Evolutionary conservation across 1,284 basidiomycete species (phyloP).

Genomic region (Prillingera fragicola): DNA sequence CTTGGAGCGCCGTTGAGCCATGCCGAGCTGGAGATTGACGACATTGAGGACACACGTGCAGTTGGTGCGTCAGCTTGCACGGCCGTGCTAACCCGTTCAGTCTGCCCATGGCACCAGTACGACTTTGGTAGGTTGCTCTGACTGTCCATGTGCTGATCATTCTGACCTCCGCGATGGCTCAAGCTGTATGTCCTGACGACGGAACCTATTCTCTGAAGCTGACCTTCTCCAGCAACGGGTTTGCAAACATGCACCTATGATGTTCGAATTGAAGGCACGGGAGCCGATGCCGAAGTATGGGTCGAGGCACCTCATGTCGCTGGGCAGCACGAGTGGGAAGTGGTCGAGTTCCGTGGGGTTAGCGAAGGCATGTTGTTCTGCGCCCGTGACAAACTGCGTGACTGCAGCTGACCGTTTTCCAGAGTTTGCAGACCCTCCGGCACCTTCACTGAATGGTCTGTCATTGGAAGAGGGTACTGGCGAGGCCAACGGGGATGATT

Average conservation of each 20-base stretch:
- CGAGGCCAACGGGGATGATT: too few relatives aligned
- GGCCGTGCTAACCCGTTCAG: constrained; percentile 51
- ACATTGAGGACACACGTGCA: constrained; percentile 35
- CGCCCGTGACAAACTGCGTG: background rate
- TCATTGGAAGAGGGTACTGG: constrained; percentile 10
- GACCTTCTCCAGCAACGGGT: constrained; percentile 58
- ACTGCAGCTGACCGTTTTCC: constrained; percentile 3
- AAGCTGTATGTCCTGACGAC: constrained; percentile 65
- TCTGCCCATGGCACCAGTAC: constrained; percentile 79
- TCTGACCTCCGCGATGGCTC: constrained; percentile 49
- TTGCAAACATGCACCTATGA: constrained; percentile 70
- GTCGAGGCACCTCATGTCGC: constrained; percentile 59
- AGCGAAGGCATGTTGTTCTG: constrained; percentile 60
- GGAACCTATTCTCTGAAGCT: constrained; percentile 46
- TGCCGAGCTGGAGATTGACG: constrained; percentile 32
- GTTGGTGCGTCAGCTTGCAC: constrained; percentile 21
- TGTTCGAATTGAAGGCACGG: constrained; percentile 55
- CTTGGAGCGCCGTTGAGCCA: constrained; percentile 76
- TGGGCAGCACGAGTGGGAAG: constrained; percentile 53
- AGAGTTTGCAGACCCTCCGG: constrained; percentile 69
- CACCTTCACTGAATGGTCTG: constrained; percentile 32
- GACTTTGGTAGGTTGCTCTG: constrained; percentile 32
- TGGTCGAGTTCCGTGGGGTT: constrained; percentile 71
- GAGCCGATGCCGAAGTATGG: constrained; percentile 55
- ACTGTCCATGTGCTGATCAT: background rate